Base-by-base conservation (phyloP, 768 basidiomycete species). In the Strobilomyces dryophilus region DNA sequence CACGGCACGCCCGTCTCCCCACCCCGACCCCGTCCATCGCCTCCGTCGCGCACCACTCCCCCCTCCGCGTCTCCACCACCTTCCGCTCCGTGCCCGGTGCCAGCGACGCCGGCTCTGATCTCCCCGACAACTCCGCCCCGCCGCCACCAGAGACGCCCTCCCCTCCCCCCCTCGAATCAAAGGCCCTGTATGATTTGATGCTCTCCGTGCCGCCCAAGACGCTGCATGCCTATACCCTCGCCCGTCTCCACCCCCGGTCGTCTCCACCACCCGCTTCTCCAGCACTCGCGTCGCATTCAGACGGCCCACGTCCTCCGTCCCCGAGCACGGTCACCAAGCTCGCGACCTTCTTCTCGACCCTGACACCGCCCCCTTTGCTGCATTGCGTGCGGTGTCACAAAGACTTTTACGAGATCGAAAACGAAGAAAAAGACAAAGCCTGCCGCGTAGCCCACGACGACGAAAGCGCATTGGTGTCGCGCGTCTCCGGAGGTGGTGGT, bases 341-440 rank as follows among this genome's bases (percentile, higher is more conserved):
- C 7, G 71, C 78, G 3, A 42, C 71, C 0, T 90, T 90, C 68
- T 89, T 89, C 65, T 66, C 78, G 6, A 62, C 75, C 3, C 81
- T 91, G 43, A 71, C 74, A 0, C 85, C 85, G 0, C 89, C 89
- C 1, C 86, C 85, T 3, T 71, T 73, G 37, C 73, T 88, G 10
- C 89, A 92, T 58, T 92, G 89, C 55, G 77, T 83, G 20, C 80
- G 89, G 4, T 91, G 89, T 65, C 89, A 92, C 66, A 78, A 80
- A 47, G 73, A 70, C 49, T 92, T 76, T 59, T 83, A 80, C 56
- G 87, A 85, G 0, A 72, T 90, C 15, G 87, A 89, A 60, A 92
- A 91, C 63, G 73, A 70, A 31, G 60, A 56, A 1, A 71, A 66
- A n/a, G 87, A 88, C 56, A 73, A 79, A 21, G 79, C 82, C 49